A percentile compares a stretch with the other conserved stretches of the same genome.
phyloP scores from a whole-genome alignment of 192 early-diverging fungal genomes.

The Jimgerdemannia lactiflua region DNA sequence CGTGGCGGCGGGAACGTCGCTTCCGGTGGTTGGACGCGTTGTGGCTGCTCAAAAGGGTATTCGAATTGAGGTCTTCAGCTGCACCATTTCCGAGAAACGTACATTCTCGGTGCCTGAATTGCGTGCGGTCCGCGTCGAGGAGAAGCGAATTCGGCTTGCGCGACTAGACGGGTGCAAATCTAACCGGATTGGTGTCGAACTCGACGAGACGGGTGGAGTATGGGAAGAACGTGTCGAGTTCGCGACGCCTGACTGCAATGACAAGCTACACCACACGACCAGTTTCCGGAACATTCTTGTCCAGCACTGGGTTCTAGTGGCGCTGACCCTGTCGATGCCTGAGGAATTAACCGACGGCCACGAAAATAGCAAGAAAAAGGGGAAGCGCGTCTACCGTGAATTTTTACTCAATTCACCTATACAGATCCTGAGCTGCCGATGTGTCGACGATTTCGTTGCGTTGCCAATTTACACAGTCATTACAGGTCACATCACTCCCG shows the following conservation, averaged over 20 bases:
- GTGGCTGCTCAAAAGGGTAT: neutral
- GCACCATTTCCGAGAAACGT: neutral
- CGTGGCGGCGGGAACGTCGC: neutral
- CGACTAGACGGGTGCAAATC: neutral
- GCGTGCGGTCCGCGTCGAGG: neutral
- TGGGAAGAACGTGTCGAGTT: neutral
- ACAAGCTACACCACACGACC: neutral
- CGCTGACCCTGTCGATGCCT: neutral
- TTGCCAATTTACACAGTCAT: neutral
- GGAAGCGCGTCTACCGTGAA: neutral
- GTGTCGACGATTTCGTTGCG: neutral
- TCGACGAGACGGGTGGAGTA: slow-evolving; percentile 1
- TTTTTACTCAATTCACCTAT: neutral
- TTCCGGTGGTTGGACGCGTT: neutral
- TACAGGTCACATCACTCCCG: neutral
- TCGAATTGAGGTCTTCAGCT: neutral
- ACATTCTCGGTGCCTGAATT: neutral
- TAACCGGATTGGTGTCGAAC: neutral
- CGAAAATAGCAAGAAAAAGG: neutral
- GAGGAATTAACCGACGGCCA: neutral
- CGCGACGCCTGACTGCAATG: neutral
- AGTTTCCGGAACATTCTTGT: neutral
- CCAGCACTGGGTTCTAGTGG: neutral
- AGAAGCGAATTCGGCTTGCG: neutral
- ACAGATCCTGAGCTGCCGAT: neutral